These are phyloP conservation scores for Ascochyta rabiei DNA, from an alignment of 2,329 filamentous ascomycete species.

Conservation along the genomic window DNA sequence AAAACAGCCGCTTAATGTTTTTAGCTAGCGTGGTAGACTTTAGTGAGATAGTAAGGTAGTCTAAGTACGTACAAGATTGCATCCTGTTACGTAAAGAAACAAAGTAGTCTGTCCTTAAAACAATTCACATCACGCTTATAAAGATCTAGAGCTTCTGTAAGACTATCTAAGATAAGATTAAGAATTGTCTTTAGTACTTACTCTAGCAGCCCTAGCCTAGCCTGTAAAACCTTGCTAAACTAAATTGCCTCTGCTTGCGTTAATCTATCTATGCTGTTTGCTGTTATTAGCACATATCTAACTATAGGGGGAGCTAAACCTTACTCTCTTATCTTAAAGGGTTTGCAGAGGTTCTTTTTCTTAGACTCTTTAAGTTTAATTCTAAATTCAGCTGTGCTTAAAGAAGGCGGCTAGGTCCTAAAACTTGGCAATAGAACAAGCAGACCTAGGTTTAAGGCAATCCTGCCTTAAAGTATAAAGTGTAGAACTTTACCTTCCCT, in stretches of 20 bases:
- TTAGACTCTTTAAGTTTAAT: background rate
- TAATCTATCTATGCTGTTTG: background rate
- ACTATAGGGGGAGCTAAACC: too few relatives aligned
- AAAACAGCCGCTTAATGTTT: too few relatives aligned
- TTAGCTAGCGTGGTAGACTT: too few relatives aligned
- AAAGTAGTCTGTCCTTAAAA: too few relatives aligned
- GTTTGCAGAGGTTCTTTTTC: background rate
- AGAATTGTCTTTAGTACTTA: background rate
- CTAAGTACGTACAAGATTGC: too few relatives aligned
- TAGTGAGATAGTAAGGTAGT: too few relatives aligned
- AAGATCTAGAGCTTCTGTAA: background rate
- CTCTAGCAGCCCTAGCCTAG: background rate
- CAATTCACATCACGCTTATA: too few relatives aligned
- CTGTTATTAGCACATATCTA: too few relatives aligned
- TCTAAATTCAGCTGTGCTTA: background rate
- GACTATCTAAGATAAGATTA: slow-evolving; percentile 1
- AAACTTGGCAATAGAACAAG: background rate
- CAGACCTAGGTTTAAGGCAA: background rate
- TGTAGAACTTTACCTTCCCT: background rate
- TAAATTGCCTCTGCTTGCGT: background rate
- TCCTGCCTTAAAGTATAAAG: background rate
- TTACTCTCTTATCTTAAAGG: too few relatives aligned
- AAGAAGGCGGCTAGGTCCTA: background rate
- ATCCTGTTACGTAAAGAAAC: too few relatives aligned
- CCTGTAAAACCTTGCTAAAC: background rate